Percentiles rank a stretch among this genome's conserved stretches.
phyloP scores from a whole-genome alignment of 2,329 filamentous ascomycete genomes.

The Neonectria ditissima region DNA sequence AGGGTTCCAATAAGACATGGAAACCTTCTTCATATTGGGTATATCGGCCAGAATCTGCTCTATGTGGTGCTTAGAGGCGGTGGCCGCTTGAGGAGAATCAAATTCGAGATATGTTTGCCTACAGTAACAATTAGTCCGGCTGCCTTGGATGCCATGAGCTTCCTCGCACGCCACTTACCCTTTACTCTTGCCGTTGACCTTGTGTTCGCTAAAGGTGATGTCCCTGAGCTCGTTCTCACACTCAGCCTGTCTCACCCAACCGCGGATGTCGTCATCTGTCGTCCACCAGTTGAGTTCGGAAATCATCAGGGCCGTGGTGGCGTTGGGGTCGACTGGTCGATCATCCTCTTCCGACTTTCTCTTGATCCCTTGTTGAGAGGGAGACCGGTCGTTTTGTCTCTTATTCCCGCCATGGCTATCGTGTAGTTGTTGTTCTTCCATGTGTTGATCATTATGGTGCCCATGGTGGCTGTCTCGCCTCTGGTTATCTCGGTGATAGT shows the following conservation, averaged over 20 bases:
- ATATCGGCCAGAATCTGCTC: constrained; percentile 69
- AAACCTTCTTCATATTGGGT: constrained; percentile 75
- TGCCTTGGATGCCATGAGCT: neutral
- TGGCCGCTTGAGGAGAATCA: constrained; percentile 83
- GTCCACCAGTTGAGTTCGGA: constrained; percentile 97
- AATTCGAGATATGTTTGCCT: constrained; percentile 89
- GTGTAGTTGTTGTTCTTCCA: constrained; percentile 55
- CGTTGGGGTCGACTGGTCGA: constrained; percentile 68
- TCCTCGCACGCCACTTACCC: constrained; percentile 69
- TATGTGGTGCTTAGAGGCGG: constrained; percentile 84
- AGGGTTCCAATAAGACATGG: constrained; percentile 80
- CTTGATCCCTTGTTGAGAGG: constrained; percentile 65
- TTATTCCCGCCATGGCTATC: constrained; percentile 52
- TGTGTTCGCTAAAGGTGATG: constrained; percentile 97
- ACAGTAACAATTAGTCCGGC: constrained; percentile 28
- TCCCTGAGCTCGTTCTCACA: constrained; percentile 90
- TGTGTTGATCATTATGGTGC: constrained; percentile 56
- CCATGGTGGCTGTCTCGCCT: constrained; percentile 49
- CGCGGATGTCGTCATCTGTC: constrained; percentile 92
- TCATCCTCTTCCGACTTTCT: constrained; percentile 71
- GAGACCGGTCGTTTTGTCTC: constrained; percentile 55
- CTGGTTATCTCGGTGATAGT: constrained; percentile 44
- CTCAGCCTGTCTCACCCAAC: constrained; percentile 82
- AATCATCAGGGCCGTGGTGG: constrained; percentile 80
- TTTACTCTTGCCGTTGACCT: constrained; percentile 99